Evolutionary conservation across 768 basidiomycete genomes (phyloP).

Genomic region (Cubamyces sp.): DNA sequence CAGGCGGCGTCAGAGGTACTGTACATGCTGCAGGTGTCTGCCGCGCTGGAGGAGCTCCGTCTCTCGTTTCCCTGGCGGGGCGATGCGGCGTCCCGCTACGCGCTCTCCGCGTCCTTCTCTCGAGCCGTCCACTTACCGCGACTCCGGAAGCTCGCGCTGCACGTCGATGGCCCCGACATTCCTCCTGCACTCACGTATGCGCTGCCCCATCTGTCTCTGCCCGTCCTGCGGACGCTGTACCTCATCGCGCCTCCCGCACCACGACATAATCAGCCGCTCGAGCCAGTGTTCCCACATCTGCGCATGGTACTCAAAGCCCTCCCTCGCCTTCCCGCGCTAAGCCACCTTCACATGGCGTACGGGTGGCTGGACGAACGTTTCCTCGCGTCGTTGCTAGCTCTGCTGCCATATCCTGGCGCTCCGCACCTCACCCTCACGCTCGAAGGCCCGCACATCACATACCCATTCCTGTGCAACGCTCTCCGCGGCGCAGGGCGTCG

Average conservation of each 20-base stretch:
- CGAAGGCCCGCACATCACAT: slow-evolving; percentile 27
- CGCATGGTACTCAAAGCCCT: slow-evolving; percentile 31
- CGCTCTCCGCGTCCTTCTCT: slow-evolving; percentile 34
- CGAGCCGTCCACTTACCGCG: slow-evolving; percentile 46
- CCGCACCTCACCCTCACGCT: slow-evolving; percentile 33
- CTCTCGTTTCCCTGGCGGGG: slow-evolving; percentile 51
- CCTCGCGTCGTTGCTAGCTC: slow-evolving; percentile 29
- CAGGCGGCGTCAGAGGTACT: slow-evolving; percentile 62
- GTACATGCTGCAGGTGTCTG: slow-evolving; percentile 58
- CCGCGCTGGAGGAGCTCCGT: slow-evolving; percentile 54
- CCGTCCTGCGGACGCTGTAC: slow-evolving; percentile 49
- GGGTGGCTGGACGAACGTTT: slow-evolving; percentile 34
- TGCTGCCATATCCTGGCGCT: slow-evolving; percentile 14
- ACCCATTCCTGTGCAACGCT: slow-evolving; percentile 27
- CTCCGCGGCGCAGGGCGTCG: slow-evolving; percentile 10
- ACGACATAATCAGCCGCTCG: neutral
- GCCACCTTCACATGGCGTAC: slow-evolving; percentile 29
- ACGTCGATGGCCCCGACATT: slow-evolving; percentile 57
- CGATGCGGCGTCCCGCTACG: slow-evolving; percentile 30
- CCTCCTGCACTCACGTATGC: slow-evolving; percentile 62
- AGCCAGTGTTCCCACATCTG: slow-evolving; percentile 24
- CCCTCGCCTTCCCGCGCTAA: slow-evolving; percentile 28
- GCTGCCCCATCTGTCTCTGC: slow-evolving; percentile 53
- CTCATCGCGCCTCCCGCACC: slow-evolving; percentile 41
- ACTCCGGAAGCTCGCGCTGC: slow-evolving; percentile 52